Evolutionary conservation across 2,329 filamentous ascomycete genomes (phyloP), one percentile per base, ranked within the genome.

Genomic region (Fusarium neocosmosporiellum): DNA sequence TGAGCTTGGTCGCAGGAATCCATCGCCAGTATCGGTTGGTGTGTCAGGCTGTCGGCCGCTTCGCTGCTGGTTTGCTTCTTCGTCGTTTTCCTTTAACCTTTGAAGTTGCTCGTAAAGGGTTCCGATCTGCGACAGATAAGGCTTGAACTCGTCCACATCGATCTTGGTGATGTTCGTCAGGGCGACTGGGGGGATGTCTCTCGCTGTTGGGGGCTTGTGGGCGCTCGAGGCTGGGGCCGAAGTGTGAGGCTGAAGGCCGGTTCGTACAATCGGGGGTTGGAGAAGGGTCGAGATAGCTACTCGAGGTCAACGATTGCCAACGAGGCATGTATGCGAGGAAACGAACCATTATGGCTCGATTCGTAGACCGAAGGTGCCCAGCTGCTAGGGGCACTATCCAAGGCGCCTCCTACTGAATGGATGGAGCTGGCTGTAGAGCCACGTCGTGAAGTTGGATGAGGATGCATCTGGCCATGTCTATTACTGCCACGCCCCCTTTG

Each of bases 171-270:
- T 94, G 76, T 97, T 98, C 9, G 95, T 95, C 67, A 99, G 86
- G 1, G 94, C 92, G 0, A 99, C 96, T 0, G 96, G 96, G 1
- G 96, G 96, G 39, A 99, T 99, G 80, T 99, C 96, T 81, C 90
- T 90, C 20, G 93, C 88, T 1, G 94, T 97, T 0, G 96, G 96
- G 16, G 94, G 92, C 75, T 92, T 96, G 78, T 96, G 94, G 16
- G 91, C 86, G 76, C 90, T 93, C n/a, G 90, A 90, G 10, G 84
- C 81, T 2, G 93, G 89, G 4, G 92, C 90, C 2, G 91, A 87
- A 1, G 92, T 92, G 81, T 97, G 93, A 24, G 95, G 93, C 63
- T 95, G 87, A 58, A 98, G 88, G 65, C 96, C 95, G 3, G 95
- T 97, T 72, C 96, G 91, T 65, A 97, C 91, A 74, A 98, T 97